Percentiles rank a stretch among this genome's conserved stretches.
These are phyloP conservation scores for Eutrema salsugineum DNA, from an alignment of 441 rosid species.

Conservation along the genomic window DNA sequence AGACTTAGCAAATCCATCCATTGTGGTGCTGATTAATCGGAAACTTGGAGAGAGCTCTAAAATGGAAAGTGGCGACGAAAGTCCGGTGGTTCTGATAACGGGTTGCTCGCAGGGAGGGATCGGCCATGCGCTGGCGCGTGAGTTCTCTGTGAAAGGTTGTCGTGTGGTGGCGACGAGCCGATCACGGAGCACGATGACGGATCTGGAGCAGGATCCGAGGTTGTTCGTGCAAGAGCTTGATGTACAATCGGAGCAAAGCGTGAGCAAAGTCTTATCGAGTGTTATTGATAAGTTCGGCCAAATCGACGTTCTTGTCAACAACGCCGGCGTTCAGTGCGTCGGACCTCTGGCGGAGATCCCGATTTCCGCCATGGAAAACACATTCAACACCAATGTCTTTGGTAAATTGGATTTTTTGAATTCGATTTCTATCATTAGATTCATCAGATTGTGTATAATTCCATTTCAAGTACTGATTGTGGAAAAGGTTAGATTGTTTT, in stretches of 20 bases:
- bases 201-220: constrained; percentile 62
- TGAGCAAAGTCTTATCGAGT: constrained; percentile 36
- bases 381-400: constrained; percentile 69
- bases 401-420: constrained; percentile 37
- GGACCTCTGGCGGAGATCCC: constrained; percentile 87
- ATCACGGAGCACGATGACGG: constrained; percentile 59
- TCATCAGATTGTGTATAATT: too few relatives aligned
- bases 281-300: constrained; percentile 63
- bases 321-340: constrained; percentile 79
- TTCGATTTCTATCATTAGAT: neutral
- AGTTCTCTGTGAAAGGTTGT: constrained; percentile 60
- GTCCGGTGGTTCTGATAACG: constrained; percentile 68
- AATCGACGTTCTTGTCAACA: constrained; percentile 77
- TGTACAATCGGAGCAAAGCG: constrained; percentile 63
- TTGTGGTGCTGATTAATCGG: too few relatives aligned
- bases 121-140: constrained; percentile 76
- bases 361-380: constrained; percentile 45
- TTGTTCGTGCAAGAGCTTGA: constrained; percentile 66
- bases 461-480: too few relatives aligned
- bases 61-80: constrained; percentile 38
- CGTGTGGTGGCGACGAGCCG: constrained; percentile 76
- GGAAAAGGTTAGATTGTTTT: too few relatives aligned
- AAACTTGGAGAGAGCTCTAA: neutral
- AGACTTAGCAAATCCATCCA: too few relatives aligned
- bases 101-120: constrained; percentile 88